Base-by-base conservation (phyloP, 192 early-diverging fungal genomes). In the Coemansia sp. region DNA sequence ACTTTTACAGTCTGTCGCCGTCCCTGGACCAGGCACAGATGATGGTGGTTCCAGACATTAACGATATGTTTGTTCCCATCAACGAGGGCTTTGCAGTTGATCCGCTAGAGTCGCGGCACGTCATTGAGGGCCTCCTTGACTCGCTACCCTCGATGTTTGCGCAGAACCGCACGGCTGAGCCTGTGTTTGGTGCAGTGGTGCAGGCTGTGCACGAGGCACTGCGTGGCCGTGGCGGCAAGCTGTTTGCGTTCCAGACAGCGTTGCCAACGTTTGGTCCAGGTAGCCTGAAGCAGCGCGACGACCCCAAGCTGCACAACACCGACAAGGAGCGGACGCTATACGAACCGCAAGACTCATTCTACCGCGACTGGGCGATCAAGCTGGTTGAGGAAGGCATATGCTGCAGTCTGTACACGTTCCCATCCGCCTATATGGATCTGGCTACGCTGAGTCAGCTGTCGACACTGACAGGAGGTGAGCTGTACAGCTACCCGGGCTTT, bases 31-130 rank as follows among this genome's bases (percentile, higher is more conserved):
- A 94, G 64, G 85, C 92, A 5, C 91, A 92, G 71, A 94, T 98
- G 94, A 84, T 99, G 84, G 90, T 98, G 27, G 94, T 98, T 5
- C 84, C 92, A 0, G 97, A 99, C 65, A 74, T 96, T 37, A 65
- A 86, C 47, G 95, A 99, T 68, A 83, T 98, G 37, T 99, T 99
- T 86, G 92, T 97, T 16, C 97, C 97, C 1, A 73, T 99, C 11
- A 85, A 87, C 64, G 89, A 93, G 18, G 97, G 97, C 32, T 91
- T 98, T 59, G 82, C 94, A 26, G 97, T 94, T 2, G 90, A 95
- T 60, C 93, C 94, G 6, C 57, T 70, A 19, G 90, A 93, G 65
- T 92, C 94, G 55, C 86, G 69, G 81, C 83, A 84, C 19, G 82
- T 90, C 7, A 93, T 99, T 51, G 90, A 92, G 66, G 76, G 77